Evolutionary conservation across 345 rosid genomes (phyloP).

Genomic region (Zanthoxylum bungeanum): DNA sequence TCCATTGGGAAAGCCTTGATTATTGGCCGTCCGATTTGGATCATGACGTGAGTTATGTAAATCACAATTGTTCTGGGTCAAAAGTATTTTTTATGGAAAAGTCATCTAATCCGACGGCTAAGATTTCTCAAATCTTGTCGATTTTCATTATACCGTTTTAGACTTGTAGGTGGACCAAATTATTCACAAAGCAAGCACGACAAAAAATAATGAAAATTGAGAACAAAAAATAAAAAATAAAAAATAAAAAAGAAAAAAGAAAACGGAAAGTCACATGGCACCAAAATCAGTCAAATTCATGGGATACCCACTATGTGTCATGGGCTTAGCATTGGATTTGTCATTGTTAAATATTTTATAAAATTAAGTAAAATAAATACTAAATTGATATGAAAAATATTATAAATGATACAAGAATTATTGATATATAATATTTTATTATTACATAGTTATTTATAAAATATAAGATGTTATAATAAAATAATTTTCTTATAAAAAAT

Average conservation of each 20-base stretch:
- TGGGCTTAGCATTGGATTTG: conserved; percentile 5
- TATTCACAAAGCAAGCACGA: background rate
- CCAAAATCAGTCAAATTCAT: conserved; percentile 25
- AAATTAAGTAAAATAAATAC: background rate
- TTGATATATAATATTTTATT: too few relatives aligned
- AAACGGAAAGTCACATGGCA: conserved; percentile 11
- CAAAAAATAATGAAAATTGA: background rate
- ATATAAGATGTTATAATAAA: too few relatives aligned
- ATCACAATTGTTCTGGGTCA: conserved; percentile 21
- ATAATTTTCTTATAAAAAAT: too few relatives aligned
- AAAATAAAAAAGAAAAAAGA: background rate
- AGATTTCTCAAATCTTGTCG: background rate
- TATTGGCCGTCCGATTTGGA: conserved; percentile 23
- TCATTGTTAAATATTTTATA: background rate
- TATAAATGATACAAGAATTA: too few relatives aligned
- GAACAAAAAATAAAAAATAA: background rate
- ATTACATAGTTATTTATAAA: too few relatives aligned
- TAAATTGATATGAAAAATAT: too few relatives aligned
- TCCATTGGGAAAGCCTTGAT: background rate
- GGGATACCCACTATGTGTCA: conserved; percentile 22
- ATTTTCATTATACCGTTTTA: background rate
- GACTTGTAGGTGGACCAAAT: conserved; percentile 15
- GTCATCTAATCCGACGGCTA: background rate
- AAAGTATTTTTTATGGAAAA: conserved; percentile 13
- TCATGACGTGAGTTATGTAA: background rate